A percentile compares a stretch with the other conserved stretches of the same genome.
These are phyloP conservation scores for Aureobasidium vineae DNA, from an alignment of 2,329 filamentous ascomycete genomes.

Conservation along the genomic window DNA sequence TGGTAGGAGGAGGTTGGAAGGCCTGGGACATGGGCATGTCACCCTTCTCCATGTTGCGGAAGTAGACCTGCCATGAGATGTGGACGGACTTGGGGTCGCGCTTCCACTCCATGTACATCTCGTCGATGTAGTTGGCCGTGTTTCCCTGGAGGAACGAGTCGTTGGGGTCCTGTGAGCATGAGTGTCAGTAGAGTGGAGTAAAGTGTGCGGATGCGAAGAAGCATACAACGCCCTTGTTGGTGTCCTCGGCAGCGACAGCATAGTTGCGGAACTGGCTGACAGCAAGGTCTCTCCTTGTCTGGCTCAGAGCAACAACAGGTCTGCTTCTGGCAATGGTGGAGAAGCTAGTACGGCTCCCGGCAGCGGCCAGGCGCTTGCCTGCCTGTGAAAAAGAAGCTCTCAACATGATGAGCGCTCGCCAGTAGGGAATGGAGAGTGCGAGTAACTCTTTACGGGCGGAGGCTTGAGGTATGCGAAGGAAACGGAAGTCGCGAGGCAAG, in stretches of 20 bases:
- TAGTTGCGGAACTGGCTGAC: slow-evolving; percentile 54
- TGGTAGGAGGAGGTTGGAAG: slow-evolving; percentile 90
- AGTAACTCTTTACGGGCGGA: slow-evolving; percentile 17
- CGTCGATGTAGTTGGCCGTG: slow-evolving; percentile 98
- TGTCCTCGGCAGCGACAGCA: slow-evolving; percentile 59
- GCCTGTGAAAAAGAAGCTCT: slow-evolving; percentile 65
- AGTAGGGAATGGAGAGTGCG: slow-evolving; percentile 3
- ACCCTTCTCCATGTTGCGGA: slow-evolving; percentile 98
- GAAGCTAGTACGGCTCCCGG: slow-evolving; percentile 44
- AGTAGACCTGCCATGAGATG: slow-evolving; percentile 98
- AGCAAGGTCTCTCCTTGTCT: slow-evolving; percentile 50
- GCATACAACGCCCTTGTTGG: slow-evolving; percentile 60
- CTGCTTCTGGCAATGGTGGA: slow-evolving; percentile 42
- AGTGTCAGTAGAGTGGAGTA: slow-evolving; percentile 31
- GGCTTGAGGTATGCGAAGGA: slow-evolving; percentile 15
- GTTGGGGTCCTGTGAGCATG: slow-evolving; percentile 65
- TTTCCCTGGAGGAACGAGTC: slow-evolving; percentile 97
- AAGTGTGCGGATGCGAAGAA: neutral
- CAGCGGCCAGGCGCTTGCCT: slow-evolving; percentile 61
- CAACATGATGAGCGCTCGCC: slow-evolving; percentile 58
- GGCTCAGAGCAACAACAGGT: slow-evolving; percentile 44
- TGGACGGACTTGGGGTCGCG: slow-evolving; percentile 90
- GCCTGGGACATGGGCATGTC: slow-evolving; percentile 97
- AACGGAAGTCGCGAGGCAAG: neutral
- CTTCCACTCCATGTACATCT: slow-evolving; percentile 99